Base-by-base conservation (phyloP, 2,329 filamentous ascomycete genomes). In the Neofusicoccum laricinum region DNA sequence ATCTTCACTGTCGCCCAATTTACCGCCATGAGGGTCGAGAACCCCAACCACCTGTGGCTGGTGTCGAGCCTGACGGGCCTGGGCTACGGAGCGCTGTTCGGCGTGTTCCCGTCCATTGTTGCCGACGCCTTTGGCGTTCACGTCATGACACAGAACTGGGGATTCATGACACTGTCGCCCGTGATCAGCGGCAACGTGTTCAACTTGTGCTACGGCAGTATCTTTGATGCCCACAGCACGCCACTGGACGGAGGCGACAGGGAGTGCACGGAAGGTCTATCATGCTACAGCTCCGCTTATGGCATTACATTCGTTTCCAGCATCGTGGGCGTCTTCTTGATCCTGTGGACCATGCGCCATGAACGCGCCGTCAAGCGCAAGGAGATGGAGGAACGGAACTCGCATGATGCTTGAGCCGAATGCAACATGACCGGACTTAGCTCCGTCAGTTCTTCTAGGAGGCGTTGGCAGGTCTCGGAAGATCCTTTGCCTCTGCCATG, bases 141-240 rank as follows among this genome's bases (percentile, higher is more conserved):
- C 66, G 94, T 93, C 1, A 82, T 99, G 51, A 93, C 90, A 63
- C 92, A 97, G 73, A 99, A 98, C 73, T 99, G 95, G 94, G 95
- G 95, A 14, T 90, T 90, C 70, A 96, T 99, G 88, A 97, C 92
- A 0, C 81, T 97, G 53, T 90, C 92, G 2, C 93, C 94, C 0
- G 92, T 97, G 2, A 78, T 97, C 32, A 93, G 89, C 8, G 93
- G 92, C 57, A 96, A 98, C 71, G 77, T 97, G 21, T 98, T 96
- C 83, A 99, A 98, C 74, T 79, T 97, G 1, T 87, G 95, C 65
- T 99, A 98, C 74, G 95, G 95, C 55, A 79, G 71, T 1, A 88
- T 97, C 0, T 96, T 92, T 70, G 95, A 99, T 74, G 79, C 80
- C 8, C 93, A 97, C 76, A 93, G 90, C 21, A 78, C 88, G 38